Base-by-base conservation (phyloP, 352 stramenopile genomes). In the Globisporangium cylindrosporum region DNA sequence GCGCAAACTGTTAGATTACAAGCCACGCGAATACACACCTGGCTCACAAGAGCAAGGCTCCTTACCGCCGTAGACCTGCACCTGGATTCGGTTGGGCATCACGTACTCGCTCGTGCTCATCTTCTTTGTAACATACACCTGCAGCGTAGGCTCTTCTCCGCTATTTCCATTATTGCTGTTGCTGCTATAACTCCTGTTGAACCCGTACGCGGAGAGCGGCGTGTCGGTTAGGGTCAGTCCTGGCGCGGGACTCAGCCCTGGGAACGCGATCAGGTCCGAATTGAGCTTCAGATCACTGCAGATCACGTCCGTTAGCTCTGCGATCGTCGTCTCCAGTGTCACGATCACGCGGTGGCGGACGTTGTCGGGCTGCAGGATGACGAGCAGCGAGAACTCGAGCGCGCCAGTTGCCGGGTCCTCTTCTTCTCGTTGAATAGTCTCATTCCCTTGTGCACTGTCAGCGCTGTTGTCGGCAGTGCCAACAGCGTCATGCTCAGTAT, bases 21-120 rank as follows among this genome's bases (percentile, higher is more conserved):
- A 10, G 7, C 24, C 38, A 48, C 24, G 46, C 3, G 57, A 3
- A 59, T 24, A 2, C 20, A 18, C 27, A 36, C 5, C 15, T 59
- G 38, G 38, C 12, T 48, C 38, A 48, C 38, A 48, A 20, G 38
- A 48, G 38, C 27, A 15, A 34, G 20, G 27, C 15, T 18, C 6
- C 70, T 51, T 49, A 86, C 80, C 75, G 66, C 86, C 77, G 43
- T 81, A 84, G 18, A 97, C 76, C 32, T 88, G 80, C 7, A 97
- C 89, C 53, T 93, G 84, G 51, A 97, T 88, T 12, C 75, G 71
- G 22, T 85, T 74, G n/a, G 88, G 89, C 91, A 97, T 97, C 24
- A 85, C 67, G 62, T 97, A 97, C 56, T 91, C 74, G 48, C 73
- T 91, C 5, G 67, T 77, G 7, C 69, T 73, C 8, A 75, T 54